phyloP scores from a whole-genome alignment of 345 rosid genomes.

The Xanthoceras sorbifolium region DNA sequence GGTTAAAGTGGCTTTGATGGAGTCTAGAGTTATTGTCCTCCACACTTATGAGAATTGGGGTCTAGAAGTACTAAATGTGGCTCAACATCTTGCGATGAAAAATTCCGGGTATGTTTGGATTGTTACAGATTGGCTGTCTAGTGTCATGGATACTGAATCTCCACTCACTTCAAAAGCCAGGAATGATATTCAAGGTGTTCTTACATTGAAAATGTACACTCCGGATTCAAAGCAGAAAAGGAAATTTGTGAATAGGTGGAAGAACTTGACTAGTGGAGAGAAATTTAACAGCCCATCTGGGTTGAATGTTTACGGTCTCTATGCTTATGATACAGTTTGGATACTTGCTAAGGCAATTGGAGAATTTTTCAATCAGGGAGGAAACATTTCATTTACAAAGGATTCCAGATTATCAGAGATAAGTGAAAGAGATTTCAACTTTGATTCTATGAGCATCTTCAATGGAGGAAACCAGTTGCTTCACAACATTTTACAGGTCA shows the following conservation, averaged over 20 bases:
- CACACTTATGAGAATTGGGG: not conserved
- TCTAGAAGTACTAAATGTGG: constrained; percentile 3
- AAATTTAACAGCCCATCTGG: not conserved
- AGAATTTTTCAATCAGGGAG: constrained; percentile 4
- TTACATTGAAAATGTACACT: constrained; percentile 12
- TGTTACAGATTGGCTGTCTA: constrained; percentile 20
- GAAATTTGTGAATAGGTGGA: constrained; percentile 20
- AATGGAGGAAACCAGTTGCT: constrained; percentile 16
- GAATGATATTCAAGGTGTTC: constrained; percentile 15
- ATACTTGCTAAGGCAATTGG: constrained; percentile 21
- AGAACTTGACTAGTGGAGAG: constrained; percentile 1
- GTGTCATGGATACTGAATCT: constrained; percentile 5
- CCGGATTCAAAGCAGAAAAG: constrained; percentile 14
- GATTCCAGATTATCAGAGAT: not conserved
- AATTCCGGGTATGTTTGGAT: constrained; percentile 19
- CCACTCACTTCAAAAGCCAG: not conserved
- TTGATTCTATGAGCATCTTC: constrained; percentile 8
- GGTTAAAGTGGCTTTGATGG: not conserved
- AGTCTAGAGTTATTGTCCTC: constrained; percentile 10
- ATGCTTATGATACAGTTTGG: constrained; percentile 34
- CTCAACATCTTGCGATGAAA: constrained; percentile 12
- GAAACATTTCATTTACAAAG: constrained; percentile 8
- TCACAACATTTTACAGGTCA: constrained; percentile 4
- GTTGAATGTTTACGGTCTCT: constrained; percentile 21
- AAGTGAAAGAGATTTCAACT: not conserved